Evolutionary conservation across 2,329 filamentous ascomycete species (phyloP).

Genomic region (Didymella lethalis): DNA sequence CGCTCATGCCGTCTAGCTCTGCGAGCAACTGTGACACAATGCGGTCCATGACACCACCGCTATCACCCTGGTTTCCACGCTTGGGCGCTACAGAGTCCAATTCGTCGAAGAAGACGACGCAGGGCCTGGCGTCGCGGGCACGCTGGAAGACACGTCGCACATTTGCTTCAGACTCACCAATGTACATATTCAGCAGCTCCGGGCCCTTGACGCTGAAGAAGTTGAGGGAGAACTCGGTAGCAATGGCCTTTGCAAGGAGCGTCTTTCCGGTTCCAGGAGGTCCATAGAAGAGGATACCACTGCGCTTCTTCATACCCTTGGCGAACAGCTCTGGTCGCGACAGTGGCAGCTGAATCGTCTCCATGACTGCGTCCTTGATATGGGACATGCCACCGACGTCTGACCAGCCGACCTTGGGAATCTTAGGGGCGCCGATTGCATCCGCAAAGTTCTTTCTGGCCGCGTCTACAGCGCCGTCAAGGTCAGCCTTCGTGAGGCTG

Average conservation of each 20-base stretch:
- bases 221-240: slow-evolving; percentile 91
- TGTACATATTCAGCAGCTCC: slow-evolving; percentile 94
- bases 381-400: slow-evolving; percentile 93
- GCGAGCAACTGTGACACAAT: slow-evolving; percentile 95
- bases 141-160: slow-evolving; percentile 88
- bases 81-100: slow-evolving; percentile 94
- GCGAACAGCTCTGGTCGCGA: slow-evolving; percentile 93
- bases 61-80: slow-evolving; percentile 95
- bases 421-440: slow-evolving; percentile 96
- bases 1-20: slow-evolving; percentile 97
- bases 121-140: slow-evolving; percentile 83
- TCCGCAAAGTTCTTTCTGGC: slow-evolving; percentile 98
- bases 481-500: slow-evolving; percentile 81
- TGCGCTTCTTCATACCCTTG: slow-evolving; percentile 97
- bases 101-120: slow-evolving; percentile 93
- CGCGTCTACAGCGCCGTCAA: slow-evolving; percentile 91
- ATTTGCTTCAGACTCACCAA: slow-evolving; percentile 92
- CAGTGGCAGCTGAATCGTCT: slow-evolving; percentile 93
- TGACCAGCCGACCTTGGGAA: slow-evolving; percentile 95
- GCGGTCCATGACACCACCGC: slow-evolving; percentile 96
- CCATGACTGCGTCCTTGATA: slow-evolving; percentile 95
- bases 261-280: slow-evolving; percentile 93
- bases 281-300: slow-evolving; percentile 90
- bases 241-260: slow-evolving; percentile 89
- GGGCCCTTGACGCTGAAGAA: slow-evolving; percentile 95